Percentiles rank a stretch among this genome's conserved stretches.
phyloP scores from a whole-genome alignment of 495 filamentous ascomycete species.

The Lindgomyces ingoldianus region DNA sequence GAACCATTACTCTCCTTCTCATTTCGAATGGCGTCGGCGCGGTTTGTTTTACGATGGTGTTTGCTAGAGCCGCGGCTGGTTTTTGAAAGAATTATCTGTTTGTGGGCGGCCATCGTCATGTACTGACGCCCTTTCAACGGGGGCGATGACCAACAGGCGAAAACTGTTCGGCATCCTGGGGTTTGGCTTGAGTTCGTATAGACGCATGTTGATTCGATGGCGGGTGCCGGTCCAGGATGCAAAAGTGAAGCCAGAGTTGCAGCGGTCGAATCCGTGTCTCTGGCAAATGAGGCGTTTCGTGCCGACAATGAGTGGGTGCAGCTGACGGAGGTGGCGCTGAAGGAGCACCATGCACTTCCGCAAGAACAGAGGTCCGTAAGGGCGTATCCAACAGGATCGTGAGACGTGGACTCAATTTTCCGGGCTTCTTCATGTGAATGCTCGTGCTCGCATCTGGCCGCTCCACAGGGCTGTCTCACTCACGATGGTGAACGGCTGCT shows the following conservation, averaged over 20 bases:
- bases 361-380: no score
- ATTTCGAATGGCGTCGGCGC: not conserved
- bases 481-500: no score
- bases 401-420: no score
- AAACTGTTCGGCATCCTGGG: not conserved
- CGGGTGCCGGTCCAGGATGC: not conserved
- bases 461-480: no score
- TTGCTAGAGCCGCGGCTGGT: not conserved
- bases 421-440: no score
- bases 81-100: not conserved
- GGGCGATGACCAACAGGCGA: no score
- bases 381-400: no score
- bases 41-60: not conserved
- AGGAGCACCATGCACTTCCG: not conserved
- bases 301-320: not conserved
- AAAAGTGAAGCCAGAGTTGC: not conserved
- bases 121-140: no score
- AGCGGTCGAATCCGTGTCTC: not conserved
- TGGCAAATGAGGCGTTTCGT: not conserved
- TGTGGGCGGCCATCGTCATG: not conserved
- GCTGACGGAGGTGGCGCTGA: not conserved
- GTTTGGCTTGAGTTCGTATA: not conserved
- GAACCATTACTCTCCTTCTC: not conserved
- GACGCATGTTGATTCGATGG: not conserved
- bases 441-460: no score